phyloP scores from a whole-genome alignment of 345 rosid species.

The Aquilaria sinensis region DNA sequence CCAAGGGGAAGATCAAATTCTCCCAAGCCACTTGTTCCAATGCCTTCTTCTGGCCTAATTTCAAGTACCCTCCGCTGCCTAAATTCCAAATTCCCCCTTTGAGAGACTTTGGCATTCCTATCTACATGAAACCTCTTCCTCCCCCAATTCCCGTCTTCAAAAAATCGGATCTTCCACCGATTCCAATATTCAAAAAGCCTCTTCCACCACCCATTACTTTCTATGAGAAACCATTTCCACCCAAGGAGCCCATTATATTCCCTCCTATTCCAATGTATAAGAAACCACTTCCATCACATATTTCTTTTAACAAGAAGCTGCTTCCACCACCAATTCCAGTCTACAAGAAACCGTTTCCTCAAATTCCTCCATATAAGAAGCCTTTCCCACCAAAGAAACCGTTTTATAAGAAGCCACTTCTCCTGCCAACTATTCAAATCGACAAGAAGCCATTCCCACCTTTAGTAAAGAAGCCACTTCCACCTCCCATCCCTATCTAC shows the following conservation, averaged over 20 bases:
- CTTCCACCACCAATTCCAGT: conserved; percentile 4
- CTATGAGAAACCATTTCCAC: background rate
- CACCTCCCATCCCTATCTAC: conserved; percentile 9
- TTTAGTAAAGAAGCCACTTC: conserved; percentile 2
- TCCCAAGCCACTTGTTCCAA: conserved; percentile 56
- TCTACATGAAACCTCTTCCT: conserved; percentile 23
- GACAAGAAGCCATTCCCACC: conserved; percentile 3
- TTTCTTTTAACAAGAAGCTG: conserved; percentile 15
- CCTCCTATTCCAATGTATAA: conserved; percentile 12
- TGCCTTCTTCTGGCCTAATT: conserved; percentile 45
- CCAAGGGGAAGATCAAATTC: conserved; percentile 51
- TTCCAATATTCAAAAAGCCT: background rate
- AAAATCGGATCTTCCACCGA: conserved; percentile 21
- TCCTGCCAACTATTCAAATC: background rate
- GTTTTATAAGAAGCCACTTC: background rate
- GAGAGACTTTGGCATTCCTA: conserved; percentile 22
- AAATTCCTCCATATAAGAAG: background rate
- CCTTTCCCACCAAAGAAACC: conserved; percentile 4
- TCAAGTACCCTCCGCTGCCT: conserved; percentile 21
- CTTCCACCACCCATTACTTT: conserved; percentile 12
- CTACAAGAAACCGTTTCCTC: conserved; percentile 1
- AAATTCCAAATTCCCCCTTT: too few relatives aligned
- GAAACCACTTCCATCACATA: conserved; percentile 10
- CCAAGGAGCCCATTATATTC: too few relatives aligned
- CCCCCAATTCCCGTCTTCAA: conserved; percentile 35